Evolutionary conservation across 495 filamentous ascomycete species (phyloP), one percentile per base, ranked within the genome.

Genomic region (Mycothermus thermophilus): DNA sequence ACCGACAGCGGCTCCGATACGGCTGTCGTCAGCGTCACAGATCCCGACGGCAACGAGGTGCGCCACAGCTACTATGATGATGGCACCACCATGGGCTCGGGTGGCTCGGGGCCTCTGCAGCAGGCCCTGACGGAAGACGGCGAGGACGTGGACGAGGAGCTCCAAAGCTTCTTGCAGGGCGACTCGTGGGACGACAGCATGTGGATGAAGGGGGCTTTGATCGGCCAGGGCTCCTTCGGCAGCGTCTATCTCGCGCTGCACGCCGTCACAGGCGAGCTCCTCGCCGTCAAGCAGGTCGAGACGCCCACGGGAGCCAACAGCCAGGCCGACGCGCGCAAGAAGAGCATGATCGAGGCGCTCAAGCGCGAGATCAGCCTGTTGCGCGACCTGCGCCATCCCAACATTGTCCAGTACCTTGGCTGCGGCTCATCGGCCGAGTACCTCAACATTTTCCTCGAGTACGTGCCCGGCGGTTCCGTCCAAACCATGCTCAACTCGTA

Each of bases 381-480:
- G 20, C 82, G 88, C 42, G 92, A 93, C 46, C 75, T 99, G 29
- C 84, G 92, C 41, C 90, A 99, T 48, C 74, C 82, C 26, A 96
- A 99, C 52, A 96, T 99, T 51, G 90, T 99, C 48, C 92, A 94
- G 49, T 99, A 99, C 50, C 75, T 96, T 23, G 90, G 88, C 27
- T 93, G 84, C 30, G 81, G 82, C 47, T 85, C 85, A 22, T 88
- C 93, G 40, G 79, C 85, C 36, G 72, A 83, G 35, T 80, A 93
- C 47, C 74, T 99, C 45, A 99, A 99, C 64, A 99, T 99, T 78
- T 99, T 99, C 75, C 73, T 99, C 48, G 90, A 99, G 59, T 99
- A 99, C 59, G 90, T 99, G 6, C 84, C 90, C 21, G 90, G 90
- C 54, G 90, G 90, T 19, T 95, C 88, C 10, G 92, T 99, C 22